Percentiles rank a stretch among this genome's conserved stretches.
Evolutionary conservation across 306 rosid genomes (phyloP).

Genomic region (Gynostemma pentaphyllum): DNA sequence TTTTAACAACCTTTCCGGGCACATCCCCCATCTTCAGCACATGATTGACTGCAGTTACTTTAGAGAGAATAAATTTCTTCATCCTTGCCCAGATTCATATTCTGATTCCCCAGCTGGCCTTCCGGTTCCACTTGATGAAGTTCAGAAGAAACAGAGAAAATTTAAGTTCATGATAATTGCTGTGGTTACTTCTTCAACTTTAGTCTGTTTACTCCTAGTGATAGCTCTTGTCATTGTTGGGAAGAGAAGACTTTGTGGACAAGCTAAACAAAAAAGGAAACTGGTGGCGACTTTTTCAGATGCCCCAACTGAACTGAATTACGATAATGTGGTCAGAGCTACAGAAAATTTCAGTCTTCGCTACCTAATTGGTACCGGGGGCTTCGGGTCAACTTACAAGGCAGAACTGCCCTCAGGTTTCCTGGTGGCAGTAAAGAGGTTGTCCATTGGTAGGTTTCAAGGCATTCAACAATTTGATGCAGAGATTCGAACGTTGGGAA

Average conservation of each 20-base stretch:
- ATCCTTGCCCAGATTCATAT: constrained; percentile 14
- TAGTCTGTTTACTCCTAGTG: background rate
- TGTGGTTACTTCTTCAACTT: constrained; percentile 1
- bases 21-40: constrained; percentile 16
- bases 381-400: constrained; percentile 68
- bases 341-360: constrained; percentile 53
- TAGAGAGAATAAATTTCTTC: constrained; percentile 14
- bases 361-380: constrained; percentile 52
- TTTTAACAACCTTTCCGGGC: constrained; percentile 18
- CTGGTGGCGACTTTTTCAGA: constrained; percentile 22
- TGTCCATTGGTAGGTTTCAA: constrained; percentile 51
- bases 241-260: constrained; percentile 10
- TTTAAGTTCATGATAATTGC: background rate
- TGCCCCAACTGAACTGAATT: constrained; percentile 40
- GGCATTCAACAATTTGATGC: constrained; percentile 68
- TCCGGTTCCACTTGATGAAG: constrained; percentile 1
- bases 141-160: constrained; percentile 6
- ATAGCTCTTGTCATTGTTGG: background rate
- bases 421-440: constrained; percentile 53
- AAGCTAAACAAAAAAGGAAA: constrained; percentile 10
- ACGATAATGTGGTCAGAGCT: constrained; percentile 35
- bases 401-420: constrained; percentile 49
- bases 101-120: constrained; percentile 6
- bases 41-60: constrained; percentile 18
- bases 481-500: constrained; percentile 57